Percentiles rank a stretch among this genome's conserved stretches.
These are phyloP conservation scores for Rhizopogon sp. DNA, from an alignment of 768 basidiomycete species.

Conservation along the genomic window DNA sequence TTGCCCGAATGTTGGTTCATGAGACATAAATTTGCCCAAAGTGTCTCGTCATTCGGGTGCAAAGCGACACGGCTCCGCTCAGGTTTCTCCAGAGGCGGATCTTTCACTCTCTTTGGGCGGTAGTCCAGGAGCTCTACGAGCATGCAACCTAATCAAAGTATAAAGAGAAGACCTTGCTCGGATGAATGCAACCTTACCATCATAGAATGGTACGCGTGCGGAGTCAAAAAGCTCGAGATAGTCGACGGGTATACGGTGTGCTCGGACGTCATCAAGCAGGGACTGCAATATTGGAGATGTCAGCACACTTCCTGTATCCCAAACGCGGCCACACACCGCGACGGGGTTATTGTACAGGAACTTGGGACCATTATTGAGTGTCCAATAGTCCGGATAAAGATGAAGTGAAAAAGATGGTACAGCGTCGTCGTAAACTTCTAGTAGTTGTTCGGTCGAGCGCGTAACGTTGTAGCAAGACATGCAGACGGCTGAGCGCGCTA, in stretches of 20 bases:
- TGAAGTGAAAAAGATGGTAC: slow-evolving; percentile 78
- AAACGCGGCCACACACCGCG: slow-evolving; percentile 37
- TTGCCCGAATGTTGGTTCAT: slow-evolving; percentile 53
- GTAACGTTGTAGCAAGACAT: slow-evolving; percentile 77
- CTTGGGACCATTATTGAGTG: slow-evolving; percentile 75
- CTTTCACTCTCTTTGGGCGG: slow-evolving; percentile 52
- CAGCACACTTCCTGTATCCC: not conserved
- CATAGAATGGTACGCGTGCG: slow-evolving; percentile 74
- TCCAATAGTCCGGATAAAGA: slow-evolving; percentile 77
- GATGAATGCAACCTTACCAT: slow-evolving; percentile 46
- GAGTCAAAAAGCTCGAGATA: slow-evolving; percentile 78
- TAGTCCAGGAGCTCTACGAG: slow-evolving; percentile 82
- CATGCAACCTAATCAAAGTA: slow-evolving; percentile 58
- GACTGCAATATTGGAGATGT: slow-evolving; percentile 38
- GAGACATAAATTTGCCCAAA: slow-evolving; percentile 76
- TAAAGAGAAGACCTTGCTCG: slow-evolving; percentile 1
- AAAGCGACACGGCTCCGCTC: slow-evolving; percentile 69
- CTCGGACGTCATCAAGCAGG: slow-evolving; percentile 77
- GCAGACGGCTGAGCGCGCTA: not conserved
- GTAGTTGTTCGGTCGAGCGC: slow-evolving; percentile 54
- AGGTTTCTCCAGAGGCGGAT: slow-evolving; percentile 53
- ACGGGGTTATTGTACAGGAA: slow-evolving; percentile 78
- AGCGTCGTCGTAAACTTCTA: slow-evolving; percentile 48
- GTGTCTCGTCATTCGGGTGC: slow-evolving; percentile 69
- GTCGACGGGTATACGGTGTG: slow-evolving; percentile 80